Conservation (phyloP, 2,329 filamentous ascomycete genomes). For the Tolypocladium guangdongense region DNA sequence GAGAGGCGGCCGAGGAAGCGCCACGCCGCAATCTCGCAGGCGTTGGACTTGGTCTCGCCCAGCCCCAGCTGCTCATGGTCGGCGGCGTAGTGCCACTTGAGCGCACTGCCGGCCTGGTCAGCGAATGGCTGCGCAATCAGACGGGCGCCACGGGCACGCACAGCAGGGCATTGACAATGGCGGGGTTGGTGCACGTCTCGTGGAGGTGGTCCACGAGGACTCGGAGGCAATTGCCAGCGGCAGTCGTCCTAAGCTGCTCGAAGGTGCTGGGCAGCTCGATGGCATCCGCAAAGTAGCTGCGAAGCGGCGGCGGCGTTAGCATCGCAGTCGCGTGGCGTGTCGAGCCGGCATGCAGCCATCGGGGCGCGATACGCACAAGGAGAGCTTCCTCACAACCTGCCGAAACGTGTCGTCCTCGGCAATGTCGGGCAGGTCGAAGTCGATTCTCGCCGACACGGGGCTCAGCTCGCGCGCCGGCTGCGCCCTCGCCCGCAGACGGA, state of each 20-base stretch:
- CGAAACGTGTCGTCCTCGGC: conserved; percentile 48
- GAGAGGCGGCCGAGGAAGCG: conserved; percentile 61
- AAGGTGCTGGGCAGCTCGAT: conserved; percentile 58
- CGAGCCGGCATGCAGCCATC: background rate
- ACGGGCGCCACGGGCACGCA: conserved; percentile 25
- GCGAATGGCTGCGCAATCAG: conserved; percentile 4
- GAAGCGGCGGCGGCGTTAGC: conserved; percentile 3
- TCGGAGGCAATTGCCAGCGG: conserved; percentile 47
- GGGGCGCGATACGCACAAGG: conserved; percentile 33
- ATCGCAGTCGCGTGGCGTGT: background rate
- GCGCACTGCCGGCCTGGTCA: conserved; percentile 39
- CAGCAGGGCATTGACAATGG: conserved; percentile 63
- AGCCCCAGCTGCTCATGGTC: conserved; percentile 54
- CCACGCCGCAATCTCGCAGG: conserved; percentile 75
- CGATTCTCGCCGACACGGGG: conserved; percentile 21
- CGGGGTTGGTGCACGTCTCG: conserved; percentile 52
- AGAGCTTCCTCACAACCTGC: conserved; percentile 55
- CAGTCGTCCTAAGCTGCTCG: conserved; percentile 60
- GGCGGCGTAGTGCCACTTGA: conserved; percentile 64
- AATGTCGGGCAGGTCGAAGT: conserved; percentile 43
- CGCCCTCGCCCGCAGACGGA: conserved; percentile 24
- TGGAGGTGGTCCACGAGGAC: conserved; percentile 54
- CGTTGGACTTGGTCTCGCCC: conserved; percentile 57
- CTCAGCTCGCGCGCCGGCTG: conserved; percentile 21
- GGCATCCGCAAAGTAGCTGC: conserved; percentile 50